phyloP scores from a whole-genome alignment of 192 early-diverging fungal genomes.

The Coemansia pectinata region DNA sequence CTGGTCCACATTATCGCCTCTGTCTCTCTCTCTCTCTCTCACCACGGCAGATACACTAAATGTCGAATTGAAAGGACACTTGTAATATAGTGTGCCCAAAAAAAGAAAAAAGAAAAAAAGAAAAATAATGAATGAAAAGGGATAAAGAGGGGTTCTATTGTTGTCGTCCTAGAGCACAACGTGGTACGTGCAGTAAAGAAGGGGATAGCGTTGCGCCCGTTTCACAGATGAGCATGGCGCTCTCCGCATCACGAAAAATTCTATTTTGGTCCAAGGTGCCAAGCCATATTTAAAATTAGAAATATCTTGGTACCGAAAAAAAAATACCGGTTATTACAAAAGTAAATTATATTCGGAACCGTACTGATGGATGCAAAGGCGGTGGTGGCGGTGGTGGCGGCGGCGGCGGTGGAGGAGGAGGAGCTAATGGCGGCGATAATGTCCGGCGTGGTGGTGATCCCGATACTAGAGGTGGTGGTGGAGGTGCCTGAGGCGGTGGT shows the following conservation, averaged over 20 bases:
- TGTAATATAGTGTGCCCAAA: background rate
- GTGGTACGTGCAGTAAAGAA: background rate
- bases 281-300: too few species aligned
- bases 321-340: too few species aligned
- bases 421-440: background rate
- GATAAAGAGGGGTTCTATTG: background rate
- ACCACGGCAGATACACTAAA: background rate
- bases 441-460: background rate
- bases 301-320: too few species aligned
- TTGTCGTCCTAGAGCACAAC: background rate
- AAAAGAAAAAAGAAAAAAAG: background rate
- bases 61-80: background rate
- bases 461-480: background rate
- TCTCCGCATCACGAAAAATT: background rate
- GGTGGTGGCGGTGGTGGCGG: background rate
- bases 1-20: slow-evolving; percentile 8
- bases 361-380: background rate
- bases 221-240: background rate
- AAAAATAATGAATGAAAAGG: background rate
- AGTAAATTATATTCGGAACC: background rate
- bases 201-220: slow-evolving; percentile 2
- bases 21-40: background rate
- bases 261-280: too few species aligned
- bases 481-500: background rate
- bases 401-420: background rate